phyloP scores from a whole-genome alignment of 495 filamentous ascomycete genomes.

The Collariella sp. region DNA sequence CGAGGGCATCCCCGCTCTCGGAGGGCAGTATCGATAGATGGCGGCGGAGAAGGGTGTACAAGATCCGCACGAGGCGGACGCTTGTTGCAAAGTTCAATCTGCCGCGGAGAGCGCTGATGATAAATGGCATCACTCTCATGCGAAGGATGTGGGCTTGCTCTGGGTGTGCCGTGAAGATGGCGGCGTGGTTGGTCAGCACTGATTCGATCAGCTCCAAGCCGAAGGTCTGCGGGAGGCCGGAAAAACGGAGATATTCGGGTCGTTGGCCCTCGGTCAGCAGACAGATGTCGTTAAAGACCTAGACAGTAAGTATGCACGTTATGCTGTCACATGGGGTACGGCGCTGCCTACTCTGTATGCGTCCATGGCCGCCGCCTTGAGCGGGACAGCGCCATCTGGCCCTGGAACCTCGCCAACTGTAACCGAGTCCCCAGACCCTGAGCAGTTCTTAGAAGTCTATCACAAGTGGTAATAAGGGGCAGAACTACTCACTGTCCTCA shows the following conservation, averaged over 20 bases:
- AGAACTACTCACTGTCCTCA: constrained; percentile 58
- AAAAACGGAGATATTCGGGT: constrained; percentile 68
- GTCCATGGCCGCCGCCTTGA: constrained; percentile 74
- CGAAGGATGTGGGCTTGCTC: constrained; percentile 75
- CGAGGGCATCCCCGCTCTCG: constrained; percentile 79
- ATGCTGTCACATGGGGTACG: background rate
- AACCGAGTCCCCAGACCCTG: constrained; percentile 40
- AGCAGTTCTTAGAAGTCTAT: constrained; percentile 4
- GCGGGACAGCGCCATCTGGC: constrained; percentile 51
- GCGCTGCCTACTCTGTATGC: constrained; percentile 55
- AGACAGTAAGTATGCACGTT: constrained; percentile 13
- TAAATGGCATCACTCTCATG: constrained; percentile 73
- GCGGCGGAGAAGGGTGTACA: constrained; percentile 67
- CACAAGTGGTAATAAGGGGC: background rate
- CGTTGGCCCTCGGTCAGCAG: constrained; percentile 75
- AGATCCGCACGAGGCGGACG: constrained; percentile 69
- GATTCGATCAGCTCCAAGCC: constrained; percentile 89
- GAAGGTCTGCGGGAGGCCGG: constrained; percentile 67
- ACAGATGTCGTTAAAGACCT: constrained; percentile 85
- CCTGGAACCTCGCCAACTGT: constrained; percentile 53
- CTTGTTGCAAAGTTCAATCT: constrained; percentile 73
- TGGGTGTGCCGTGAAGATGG: constrained; percentile 65
- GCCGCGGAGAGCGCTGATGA: constrained; percentile 69
- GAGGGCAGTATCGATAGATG: constrained; percentile 64
- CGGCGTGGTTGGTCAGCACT: constrained; percentile 72